These are phyloP conservation scores for Fusarium lateritium DNA, from an alignment of 2,329 filamentous ascomycete species.

Conservation along the genomic window DNA sequence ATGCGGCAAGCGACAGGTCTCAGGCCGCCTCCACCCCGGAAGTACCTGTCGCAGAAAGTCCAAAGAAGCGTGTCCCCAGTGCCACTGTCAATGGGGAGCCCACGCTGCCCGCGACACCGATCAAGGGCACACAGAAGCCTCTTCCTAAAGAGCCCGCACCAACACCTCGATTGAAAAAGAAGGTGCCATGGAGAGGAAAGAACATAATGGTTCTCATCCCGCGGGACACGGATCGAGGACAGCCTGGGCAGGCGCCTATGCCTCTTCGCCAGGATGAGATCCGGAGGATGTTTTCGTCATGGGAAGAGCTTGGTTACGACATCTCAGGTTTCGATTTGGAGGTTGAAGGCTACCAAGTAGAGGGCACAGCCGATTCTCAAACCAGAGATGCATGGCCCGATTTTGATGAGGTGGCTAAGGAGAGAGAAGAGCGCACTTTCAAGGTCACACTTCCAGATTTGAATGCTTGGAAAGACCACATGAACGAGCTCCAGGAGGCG, in stretches of 20 bases:
- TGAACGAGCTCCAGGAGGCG: slow-evolving; percentile 86
- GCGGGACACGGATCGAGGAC: slow-evolving; percentile 75
- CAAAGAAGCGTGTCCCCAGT: slow-evolving; percentile 38
- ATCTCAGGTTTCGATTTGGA: slow-evolving; percentile 77
- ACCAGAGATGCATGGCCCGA: slow-evolving; percentile 79
- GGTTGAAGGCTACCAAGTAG: slow-evolving; percentile 58
- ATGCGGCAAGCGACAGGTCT: slow-evolving; percentile 49
- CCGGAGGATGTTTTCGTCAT: slow-evolving; percentile 73
- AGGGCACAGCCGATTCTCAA: slow-evolving; percentile 66
- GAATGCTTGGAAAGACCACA: slow-evolving; percentile 81
- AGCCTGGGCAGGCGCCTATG: slow-evolving; percentile 65
- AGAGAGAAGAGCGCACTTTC: slow-evolving; percentile 68
- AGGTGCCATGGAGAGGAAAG: slow-evolving; percentile 82
- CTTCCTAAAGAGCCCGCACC: slow-evolving; percentile 58
- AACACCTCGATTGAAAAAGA: slow-evolving; percentile 76
- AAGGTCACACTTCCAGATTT: slow-evolving; percentile 79
- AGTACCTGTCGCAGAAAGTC: slow-evolving; percentile 47
- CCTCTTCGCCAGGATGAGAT: slow-evolving; percentile 71
- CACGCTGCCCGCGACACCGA: slow-evolving; percentile 54
- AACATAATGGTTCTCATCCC: slow-evolving; percentile 80
- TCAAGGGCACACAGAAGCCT: slow-evolving; percentile 54
- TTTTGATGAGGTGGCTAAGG: slow-evolving; percentile 69
- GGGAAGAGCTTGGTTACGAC: slow-evolving; percentile 79
- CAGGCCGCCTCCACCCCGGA: slow-evolving; percentile 47
- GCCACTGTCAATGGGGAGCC: slow-evolving; percentile 51